A percentile compares a stretch with the other conserved stretches of the same genome.
Evolutionary conservation across 78 protist genomes (phyloP).

Genomic region (Dictyostelium capitatum): DNA sequence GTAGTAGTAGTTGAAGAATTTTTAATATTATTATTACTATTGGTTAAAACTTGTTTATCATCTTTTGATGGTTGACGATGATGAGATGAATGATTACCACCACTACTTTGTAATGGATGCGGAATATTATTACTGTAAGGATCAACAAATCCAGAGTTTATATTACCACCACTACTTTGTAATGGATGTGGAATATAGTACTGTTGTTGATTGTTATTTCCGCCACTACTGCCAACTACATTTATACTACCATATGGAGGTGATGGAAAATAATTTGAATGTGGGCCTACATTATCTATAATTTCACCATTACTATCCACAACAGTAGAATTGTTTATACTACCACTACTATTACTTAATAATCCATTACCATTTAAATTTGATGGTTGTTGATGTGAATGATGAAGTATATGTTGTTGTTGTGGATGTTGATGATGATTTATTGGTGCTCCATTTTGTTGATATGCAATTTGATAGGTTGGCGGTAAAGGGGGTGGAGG

Average conservation of each 20-base stretch:
- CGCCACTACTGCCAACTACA: not conserved
- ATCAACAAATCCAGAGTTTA: too few relatives aligned
- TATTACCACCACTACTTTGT: too few relatives aligned
- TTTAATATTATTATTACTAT: too few relatives aligned
- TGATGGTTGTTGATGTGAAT: slow-evolving; percentile 9
- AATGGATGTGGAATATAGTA: not conserved
- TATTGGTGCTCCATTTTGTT: not conserved
- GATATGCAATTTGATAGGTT: slow-evolving; percentile 16
- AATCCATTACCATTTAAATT: not conserved
- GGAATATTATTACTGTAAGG: too few relatives aligned
- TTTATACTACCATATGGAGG: not conserved
- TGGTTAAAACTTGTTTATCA: too few relatives aligned
- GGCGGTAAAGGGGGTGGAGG: not conserved
- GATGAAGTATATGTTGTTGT: slow-evolving; percentile 12
- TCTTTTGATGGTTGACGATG: too few relatives aligned
- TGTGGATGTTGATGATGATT: slow-evolving; percentile 5
- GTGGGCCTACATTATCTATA: not conserved
- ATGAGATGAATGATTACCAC: too few relatives aligned
- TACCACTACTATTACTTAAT: not conserved
- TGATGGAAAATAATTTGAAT: not conserved
- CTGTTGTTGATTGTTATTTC: not conserved
- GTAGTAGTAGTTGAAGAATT: too few relatives aligned
- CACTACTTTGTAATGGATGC: too few relatives aligned
- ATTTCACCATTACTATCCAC: too few relatives aligned
- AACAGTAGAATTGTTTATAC: too few relatives aligned